Base-by-base conservation (phyloP, 345 rosid species). In the Dipteronia sinensis region DNA sequence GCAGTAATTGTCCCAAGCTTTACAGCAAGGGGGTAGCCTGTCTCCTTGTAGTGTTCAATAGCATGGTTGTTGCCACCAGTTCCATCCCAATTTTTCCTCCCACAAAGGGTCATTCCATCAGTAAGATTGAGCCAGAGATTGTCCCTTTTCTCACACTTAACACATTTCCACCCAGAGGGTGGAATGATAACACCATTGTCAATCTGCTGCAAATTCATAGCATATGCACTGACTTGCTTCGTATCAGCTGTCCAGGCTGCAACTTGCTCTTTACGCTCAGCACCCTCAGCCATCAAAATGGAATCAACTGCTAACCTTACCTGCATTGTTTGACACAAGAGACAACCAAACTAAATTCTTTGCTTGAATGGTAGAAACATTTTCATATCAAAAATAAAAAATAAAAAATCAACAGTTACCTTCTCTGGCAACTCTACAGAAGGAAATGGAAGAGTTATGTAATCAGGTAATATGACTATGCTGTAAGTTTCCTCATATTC, bases 61-160 rank as follows among this genome's bases (percentile, higher is more conserved):
- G 99, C 99, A 85, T 97, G 99, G 82, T 97, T 86, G 83, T 97
- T 97, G 66, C 98, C 99, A 66, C 98, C 99, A 85, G 88, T 93
- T 80, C 98, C 99, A 86, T 93, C 98, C 98, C 98, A 97, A 82
- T 93, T 94, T 79, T 77, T 94, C 82, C 99, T 86, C 64, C 99
- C 98, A 76, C 98, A 97, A n/a, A 94, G 95, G 78, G 93, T 94
- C 93, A 87, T 86, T 76, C 99, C 99, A 85, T 97, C 99, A 6
- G 98, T 90, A 80, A 94, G 92, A 89, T 97, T 97, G 77, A 97
- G 82, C 98, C 99, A 97, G 25, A 97, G 91, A 83, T 97, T 97
- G 27, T 97, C 95, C 70, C 73, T 91, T 85, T 97, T 91, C 67
- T 97, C 98, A 77, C 99, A 97, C 87, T 91, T 97, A 0, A 82